These are phyloP conservation scores for Cyclospora cayetanensis DNA, from an alignment of 169 alveolate genomes.

Conservation along the genomic window DNA sequence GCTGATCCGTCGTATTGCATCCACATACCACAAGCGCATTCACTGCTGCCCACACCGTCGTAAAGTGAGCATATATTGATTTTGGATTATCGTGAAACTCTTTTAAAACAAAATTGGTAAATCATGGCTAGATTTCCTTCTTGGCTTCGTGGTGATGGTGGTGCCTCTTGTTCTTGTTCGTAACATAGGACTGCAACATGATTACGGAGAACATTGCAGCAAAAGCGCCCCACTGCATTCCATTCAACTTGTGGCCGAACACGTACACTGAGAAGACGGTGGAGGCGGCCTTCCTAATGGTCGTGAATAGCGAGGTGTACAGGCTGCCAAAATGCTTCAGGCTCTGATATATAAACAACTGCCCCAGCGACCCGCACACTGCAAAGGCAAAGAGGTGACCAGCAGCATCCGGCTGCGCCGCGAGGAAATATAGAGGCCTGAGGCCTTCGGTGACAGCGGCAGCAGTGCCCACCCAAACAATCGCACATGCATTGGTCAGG, in stretches of 20 bases:
- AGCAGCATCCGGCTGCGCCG: constrained; percentile 76
- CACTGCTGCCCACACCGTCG: no score
- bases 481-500: constrained; percentile 84
- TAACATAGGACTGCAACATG: constrained; percentile 80
- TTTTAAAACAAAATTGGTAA: no score
- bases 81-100: no score
- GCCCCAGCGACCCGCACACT: constrained; percentile 89
- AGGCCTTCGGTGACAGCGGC: constrained; percentile 85
- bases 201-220: constrained; percentile 82
- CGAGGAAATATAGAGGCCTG: constrained; percentile 78
- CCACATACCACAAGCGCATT: no score
- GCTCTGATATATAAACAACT: constrained; percentile 86
- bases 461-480: constrained; percentile 76
- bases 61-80: no score
- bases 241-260: constrained; percentile 85
- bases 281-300: constrained; percentile 88
- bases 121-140: not conserved
- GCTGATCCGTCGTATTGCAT: no score
- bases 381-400: constrained; percentile 80
- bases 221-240: constrained; percentile 88
- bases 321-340: constrained; percentile 89
- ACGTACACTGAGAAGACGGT: constrained; percentile 87
- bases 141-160: not conserved
- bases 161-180: constrained; percentile 68
- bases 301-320: constrained; percentile 89